Evolutionary conservation across 2,329 filamentous ascomycete species (phyloP).

Genomic region (Penicillium janthinellum): DNA sequence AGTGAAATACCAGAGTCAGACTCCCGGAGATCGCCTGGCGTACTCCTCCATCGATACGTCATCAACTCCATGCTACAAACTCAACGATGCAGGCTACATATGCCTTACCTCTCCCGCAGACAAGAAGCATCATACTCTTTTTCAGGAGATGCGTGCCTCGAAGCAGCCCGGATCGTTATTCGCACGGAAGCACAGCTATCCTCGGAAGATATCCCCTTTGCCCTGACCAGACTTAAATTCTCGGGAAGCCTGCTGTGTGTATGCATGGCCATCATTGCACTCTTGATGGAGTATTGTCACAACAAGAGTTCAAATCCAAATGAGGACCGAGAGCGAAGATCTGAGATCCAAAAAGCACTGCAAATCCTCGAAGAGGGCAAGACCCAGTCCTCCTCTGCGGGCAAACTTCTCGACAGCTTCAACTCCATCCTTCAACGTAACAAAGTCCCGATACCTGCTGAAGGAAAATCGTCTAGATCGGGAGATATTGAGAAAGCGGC

Average conservation of each 20-base stretch:
- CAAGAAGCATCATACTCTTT: conserved; percentile 34
- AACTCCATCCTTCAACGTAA: conserved; percentile 31
- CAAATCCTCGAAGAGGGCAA: conserved; percentile 37
- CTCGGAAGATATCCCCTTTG: conserved; percentile 22
- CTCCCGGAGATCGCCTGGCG: conserved; percentile 15
- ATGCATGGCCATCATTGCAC: conserved; percentile 42
- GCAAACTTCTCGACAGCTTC: conserved; percentile 36
- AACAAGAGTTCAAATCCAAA: conserved; percentile 27
- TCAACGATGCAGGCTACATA: conserved; percentile 42
- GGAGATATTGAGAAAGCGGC: neutral
- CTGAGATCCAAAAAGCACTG: conserved; percentile 38
- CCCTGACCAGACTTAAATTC: conserved; percentile 28
- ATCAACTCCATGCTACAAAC: conserved; percentile 39
- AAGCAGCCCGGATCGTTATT: conserved; percentile 37
- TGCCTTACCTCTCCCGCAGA: conserved; percentile 38
- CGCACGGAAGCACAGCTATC: conserved; percentile 27
- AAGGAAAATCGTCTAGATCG: neutral
- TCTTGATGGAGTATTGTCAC: conserved; percentile 44
- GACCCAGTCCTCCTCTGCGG: conserved; percentile 31
- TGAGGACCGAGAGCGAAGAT: conserved; percentile 29
- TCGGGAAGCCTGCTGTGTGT: conserved; percentile 37
- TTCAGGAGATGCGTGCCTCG: conserved; percentile 40
- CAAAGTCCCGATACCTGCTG: conserved; percentile 10
- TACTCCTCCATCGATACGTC: conserved; percentile 38
- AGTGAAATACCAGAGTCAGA: conserved; percentile 9